A percentile compares a stretch with the other conserved stretches of the same genome.
Evolutionary conservation across 108 stramenopile genomes (phyloP).

Genomic region (Nitzschia putrida): DNA sequence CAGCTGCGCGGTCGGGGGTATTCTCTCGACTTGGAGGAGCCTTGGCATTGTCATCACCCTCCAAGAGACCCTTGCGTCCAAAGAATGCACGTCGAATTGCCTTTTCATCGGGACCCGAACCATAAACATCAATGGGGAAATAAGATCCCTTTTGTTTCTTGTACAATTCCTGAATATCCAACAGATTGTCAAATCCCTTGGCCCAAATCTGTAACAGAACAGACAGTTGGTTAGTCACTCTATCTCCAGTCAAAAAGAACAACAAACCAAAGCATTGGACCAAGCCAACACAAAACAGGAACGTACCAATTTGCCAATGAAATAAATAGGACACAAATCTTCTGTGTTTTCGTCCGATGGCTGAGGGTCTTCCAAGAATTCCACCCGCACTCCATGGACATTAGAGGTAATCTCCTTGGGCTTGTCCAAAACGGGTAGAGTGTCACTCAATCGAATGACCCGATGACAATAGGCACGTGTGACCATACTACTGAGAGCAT

Average conservation of each 20-base stretch:
- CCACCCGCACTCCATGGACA: conserved; percentile 90
- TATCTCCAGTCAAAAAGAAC: background rate
- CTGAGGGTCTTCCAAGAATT: conserved; percentile 72
- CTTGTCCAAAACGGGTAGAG: conserved; percentile 61
- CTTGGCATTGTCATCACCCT: background rate
- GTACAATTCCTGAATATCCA: conserved; percentile 69
- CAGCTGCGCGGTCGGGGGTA: conserved; percentile 5
- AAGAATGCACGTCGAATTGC: conserved; percentile 71
- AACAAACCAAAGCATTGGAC: too few relatives aligned
- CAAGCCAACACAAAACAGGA: background rate
- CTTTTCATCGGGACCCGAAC: conserved; percentile 65
- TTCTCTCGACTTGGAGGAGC: background rate
- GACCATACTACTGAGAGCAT: conserved; percentile 63
- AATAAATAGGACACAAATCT: conserved; percentile 52
- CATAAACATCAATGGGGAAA: conserved; percentile 78
- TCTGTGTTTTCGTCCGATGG: conserved; percentile 23
- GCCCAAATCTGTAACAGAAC: conserved; percentile 72
- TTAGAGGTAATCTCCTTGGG: conserved; percentile 86
- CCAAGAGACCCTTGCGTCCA: conserved; percentile 49
- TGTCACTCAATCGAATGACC: conserved; percentile 77
- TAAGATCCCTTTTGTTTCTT: conserved; percentile 55
- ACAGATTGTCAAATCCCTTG: conserved; percentile 88
- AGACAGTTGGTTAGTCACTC: too few relatives aligned
- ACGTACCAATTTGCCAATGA: conserved; percentile 85
- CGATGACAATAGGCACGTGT: conserved; percentile 84